Evolutionary conservation across 768 basidiomycete species (phyloP).

Genomic region (Leccinum ochraceum): DNA sequence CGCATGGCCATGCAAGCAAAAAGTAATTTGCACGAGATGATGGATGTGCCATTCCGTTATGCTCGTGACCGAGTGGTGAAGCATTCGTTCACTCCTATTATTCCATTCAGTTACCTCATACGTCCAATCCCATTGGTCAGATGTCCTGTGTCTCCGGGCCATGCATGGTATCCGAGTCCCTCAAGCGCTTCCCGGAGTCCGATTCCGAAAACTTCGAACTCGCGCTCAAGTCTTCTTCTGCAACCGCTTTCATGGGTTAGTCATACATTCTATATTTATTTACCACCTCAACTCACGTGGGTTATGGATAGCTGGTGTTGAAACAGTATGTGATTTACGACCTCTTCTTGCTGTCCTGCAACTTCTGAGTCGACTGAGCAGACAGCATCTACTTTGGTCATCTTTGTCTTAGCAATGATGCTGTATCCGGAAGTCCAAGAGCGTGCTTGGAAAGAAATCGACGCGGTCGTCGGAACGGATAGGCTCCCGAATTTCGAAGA

Average conservation of each 20-base stretch:
- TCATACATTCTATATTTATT: neutral
- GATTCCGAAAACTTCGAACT: conserved; percentile 26
- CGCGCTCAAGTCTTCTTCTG: conserved; percentile 33
- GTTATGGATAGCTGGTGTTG: conserved; percentile 27
- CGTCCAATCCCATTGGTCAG: conserved; percentile 8
- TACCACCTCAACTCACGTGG: conserved; percentile 4
- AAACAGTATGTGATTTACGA: conserved; percentile 23
- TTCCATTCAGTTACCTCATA: conserved; percentile 1
- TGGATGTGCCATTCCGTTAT: conserved; percentile 32
- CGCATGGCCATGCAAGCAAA: conserved; percentile 32
- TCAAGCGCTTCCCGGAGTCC: conserved; percentile 19
- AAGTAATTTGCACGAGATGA: conserved; percentile 30
- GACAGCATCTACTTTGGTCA: conserved; percentile 35
- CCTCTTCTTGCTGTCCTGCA: neutral
- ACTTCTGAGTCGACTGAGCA: conserved; percentile 9
- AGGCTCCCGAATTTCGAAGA: conserved; percentile 33
- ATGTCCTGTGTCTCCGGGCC: conserved; percentile 21
- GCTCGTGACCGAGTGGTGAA: conserved; percentile 29
- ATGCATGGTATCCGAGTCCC: conserved; percentile 35
- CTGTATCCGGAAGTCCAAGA: conserved; percentile 36
- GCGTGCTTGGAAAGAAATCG: conserved; percentile 36
- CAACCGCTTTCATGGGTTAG: conserved; percentile 36
- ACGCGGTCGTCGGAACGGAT: conserved; percentile 30
- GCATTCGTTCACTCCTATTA: neutral
- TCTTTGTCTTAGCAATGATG: conserved; percentile 39